phyloP scores from a whole-genome alignment of 1,284 basidiomycete species.

The Gymnopus androsaceus region DNA sequence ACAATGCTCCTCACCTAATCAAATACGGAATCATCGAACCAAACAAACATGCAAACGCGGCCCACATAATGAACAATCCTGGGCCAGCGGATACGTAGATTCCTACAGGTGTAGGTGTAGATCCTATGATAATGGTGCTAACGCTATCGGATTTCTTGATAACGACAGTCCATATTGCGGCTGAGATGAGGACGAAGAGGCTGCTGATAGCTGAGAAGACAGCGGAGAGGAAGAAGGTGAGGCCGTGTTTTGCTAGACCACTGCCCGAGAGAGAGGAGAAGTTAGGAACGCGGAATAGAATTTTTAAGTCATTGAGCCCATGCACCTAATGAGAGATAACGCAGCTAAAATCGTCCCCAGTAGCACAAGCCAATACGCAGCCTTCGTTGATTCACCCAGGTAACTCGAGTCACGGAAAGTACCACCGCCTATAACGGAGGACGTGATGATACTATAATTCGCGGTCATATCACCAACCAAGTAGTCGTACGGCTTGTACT shows the following conservation, averaged over 20 bases:
- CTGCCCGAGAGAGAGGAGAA: conserved; percentile 39
- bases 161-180: conserved; percentile 75
- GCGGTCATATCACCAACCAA: conserved; percentile 65
- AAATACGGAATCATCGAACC: conserved; percentile 71
- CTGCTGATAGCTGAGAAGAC: conserved; percentile 61
- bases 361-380: conserved; percentile 74
- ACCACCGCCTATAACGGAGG: conserved; percentile 50
- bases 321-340: conserved; percentile 62
- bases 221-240: conserved; percentile 70
- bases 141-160: conserved; percentile 64
- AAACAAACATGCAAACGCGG: conserved; percentile 64
- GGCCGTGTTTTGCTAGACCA: conserved; percentile 63
- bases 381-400: conserved; percentile 62
- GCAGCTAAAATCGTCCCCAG: conserved; percentile 69
- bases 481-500: conserved; percentile 61
- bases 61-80: conserved; percentile 69
- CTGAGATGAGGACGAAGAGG: conserved; percentile 66
- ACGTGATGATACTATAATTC: conserved; percentile 62
- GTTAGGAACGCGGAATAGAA: conserved; percentile 14
- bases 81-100: conserved; percentile 62
- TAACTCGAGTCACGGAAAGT: conserved; percentile 65
- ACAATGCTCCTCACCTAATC: conserved; percentile 54
- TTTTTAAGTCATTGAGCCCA: conserved; percentile 12
- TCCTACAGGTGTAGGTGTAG: conserved; percentile 49
- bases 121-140: conserved; percentile 51